A percentile compares a stretch with the other conserved stretches of the same genome.
phyloP scores from a whole-genome alignment of 2,329 filamentous ascomycete species.

The Calonectria ilicicola region DNA sequence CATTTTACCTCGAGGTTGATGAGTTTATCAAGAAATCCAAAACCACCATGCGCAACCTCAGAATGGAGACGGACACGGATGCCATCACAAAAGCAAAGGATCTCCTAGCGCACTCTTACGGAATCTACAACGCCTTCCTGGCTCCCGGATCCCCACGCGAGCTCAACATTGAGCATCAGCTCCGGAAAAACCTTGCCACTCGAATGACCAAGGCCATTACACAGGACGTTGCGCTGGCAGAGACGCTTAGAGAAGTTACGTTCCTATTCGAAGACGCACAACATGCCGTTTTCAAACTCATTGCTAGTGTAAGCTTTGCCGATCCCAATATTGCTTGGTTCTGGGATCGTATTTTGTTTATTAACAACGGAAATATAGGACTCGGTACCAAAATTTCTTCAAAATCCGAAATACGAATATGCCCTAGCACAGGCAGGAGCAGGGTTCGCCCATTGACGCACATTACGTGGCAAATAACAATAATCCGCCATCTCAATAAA shows the following conservation, averaged over 20 bases:
- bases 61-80: neutral
- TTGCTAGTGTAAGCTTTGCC: conserved; percentile 87
- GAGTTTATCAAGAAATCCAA: conserved; percentile 83
- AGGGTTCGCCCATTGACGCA: no score
- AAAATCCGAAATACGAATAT: conserved; percentile 57
- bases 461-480: no score
- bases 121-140: conserved; percentile 96
- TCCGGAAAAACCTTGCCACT: conserved; percentile 92
- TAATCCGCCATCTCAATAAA: no score
- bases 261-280: conserved; percentile 92
- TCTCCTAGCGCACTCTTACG: conserved; percentile 95
- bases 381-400: conserved; percentile 78
- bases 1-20: conserved; percentile 94
- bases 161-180: conserved; percentile 95
- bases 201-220: conserved; percentile 98
- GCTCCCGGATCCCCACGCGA: conserved; percentile 96
- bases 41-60: conserved; percentile 51
- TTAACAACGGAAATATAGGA: conserved; percentile 60
- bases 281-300: conserved; percentile 95
- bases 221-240: conserved; percentile 90
- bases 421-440: neutral
- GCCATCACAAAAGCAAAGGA: conserved; percentile 66
- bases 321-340: conserved; percentile 24
- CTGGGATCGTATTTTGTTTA: neutral
- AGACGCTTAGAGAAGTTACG: conserved; percentile 89